Percentiles rank a stretch among this genome's conserved stretches.
Conservation (phyloP, 371 early-diverging fungal genomes). For the Mucor piriformis region DNA sequence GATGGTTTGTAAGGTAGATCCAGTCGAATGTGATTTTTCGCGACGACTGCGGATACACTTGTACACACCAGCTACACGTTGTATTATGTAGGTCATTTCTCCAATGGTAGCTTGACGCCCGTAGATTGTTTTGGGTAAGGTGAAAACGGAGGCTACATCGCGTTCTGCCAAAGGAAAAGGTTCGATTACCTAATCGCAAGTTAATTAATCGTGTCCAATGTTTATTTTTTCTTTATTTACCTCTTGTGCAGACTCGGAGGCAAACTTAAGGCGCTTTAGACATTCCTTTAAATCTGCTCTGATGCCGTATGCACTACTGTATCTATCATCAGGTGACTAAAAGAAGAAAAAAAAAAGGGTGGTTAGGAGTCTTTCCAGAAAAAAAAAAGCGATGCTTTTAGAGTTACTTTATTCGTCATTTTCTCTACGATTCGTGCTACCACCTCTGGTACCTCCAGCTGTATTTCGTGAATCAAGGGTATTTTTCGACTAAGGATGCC, state of each 20-base stretch:
- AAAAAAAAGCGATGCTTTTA: neutral
- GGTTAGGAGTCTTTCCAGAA: neutral
- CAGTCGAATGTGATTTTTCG: slow-evolving; percentile 19
- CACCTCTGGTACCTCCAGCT: slow-evolving; percentile 55
- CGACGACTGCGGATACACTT: slow-evolving; percentile 17
- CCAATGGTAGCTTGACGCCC: slow-evolving; percentile 44
- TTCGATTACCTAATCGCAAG: slow-evolving; percentile 25
- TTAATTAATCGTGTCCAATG: too few relatives aligned
- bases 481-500: slow-evolving; percentile 53
- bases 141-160: slow-evolving; percentile 52
- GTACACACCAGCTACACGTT: slow-evolving; percentile 37
- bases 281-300: slow-evolving; percentile 58
- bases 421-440: slow-evolving; percentile 54
- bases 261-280: slow-evolving; percentile 32
- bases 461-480: slow-evolving; percentile 45
- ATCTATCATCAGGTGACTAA: slow-evolving; percentile 61
- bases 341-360: neutral
- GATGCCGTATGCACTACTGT: slow-evolving; percentile 59
- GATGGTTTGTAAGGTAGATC: slow-evolving; percentile 22
- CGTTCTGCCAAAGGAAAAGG: slow-evolving; percentile 42
- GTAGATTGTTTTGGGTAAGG: slow-evolving; percentile 44
- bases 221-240: slow-evolving; percentile 8
- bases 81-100: slow-evolving; percentile 42
- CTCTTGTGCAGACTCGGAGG: slow-evolving; percentile 33
- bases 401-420: slow-evolving; percentile 57